Evolutionary conservation across 2,329 filamentous ascomycete genomes (phyloP), one percentile per base, ranked within the genome.

Genomic region (Pestalotiopsis sp.): DNA sequence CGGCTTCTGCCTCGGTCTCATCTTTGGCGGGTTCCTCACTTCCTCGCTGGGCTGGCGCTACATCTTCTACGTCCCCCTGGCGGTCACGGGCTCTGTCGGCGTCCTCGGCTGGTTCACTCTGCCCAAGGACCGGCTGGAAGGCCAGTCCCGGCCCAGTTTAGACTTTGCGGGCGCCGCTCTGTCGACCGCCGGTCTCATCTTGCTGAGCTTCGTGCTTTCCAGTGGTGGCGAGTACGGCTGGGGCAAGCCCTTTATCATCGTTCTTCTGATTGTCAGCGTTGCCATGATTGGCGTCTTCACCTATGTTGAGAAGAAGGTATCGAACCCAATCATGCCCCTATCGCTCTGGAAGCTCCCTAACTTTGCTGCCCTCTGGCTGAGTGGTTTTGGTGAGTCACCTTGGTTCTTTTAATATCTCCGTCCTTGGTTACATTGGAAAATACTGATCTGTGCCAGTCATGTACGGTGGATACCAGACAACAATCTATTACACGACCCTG

Each of bases 161-260:
- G 82, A 84, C 65, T 80, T 82, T 55, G 69, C 79, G 1, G 82
- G 82, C 0, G 81, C 82, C 1, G 74, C 78, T 1, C 71, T 83
- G 12, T 83, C 81, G 0, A 84, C 82, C 0, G 76, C 75, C 1
- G 82, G 82, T 0, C 72, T 84, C 2, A 82, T 84, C 20, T 68
- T 84, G 7, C 77, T 84, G 13, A 81, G 81, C 25, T 84, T 84
- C 39, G 81, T 84, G 2, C 76, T 84, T 0, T 82, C 81, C 0
- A 81, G 81, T 68, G 82, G 82, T 2, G 82, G 82, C 20, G 77
- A 79, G n/a, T 84, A 84, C 68, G 82, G 82, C 17, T 84, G 82
- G 82, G 78, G 76, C 61, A 79, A 79, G 60, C 78, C 82, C 1
- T 84, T 84, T 64, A 82, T 84, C 67, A 83, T 84, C 36, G 80